Evolutionary conservation across 2,329 filamentous ascomycete genomes (phyloP), one percentile per base, ranked within the genome.

Genomic region (Phaeosphaeriaceae sp.): DNA sequence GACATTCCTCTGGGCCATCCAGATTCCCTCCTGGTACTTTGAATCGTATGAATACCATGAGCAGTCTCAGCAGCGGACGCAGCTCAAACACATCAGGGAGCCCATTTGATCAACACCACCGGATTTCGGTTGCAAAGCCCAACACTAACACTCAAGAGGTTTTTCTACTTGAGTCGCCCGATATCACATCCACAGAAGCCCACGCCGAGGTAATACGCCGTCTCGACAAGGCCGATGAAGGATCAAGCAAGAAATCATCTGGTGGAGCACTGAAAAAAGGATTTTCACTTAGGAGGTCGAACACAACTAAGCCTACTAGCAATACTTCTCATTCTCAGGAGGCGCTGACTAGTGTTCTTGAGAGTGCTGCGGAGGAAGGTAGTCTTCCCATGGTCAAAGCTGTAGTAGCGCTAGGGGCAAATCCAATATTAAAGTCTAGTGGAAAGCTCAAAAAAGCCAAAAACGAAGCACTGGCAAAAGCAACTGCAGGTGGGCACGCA

Each of bases 401-500:
- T 26, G 49, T 56, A 2, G 52, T 61, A 3, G 21, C 37, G 2
- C 44, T 61, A 23, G 52, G 52, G 12, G 52, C 52, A 4, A 44
- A 54, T 32, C 52, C 52, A 17, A 13, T 50, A 2, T 52, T 48
- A 39, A 44, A 48, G 36, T 48, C 56, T 2, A 43, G 33, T 16
- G 21, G 52, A 12, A 56, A 43, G 23, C 28, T 50, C 17, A 61
- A 60, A 37, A 60, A 50, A 20, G 38, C 36, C 6, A 58, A 58
- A 28, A 52, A 61, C n/a, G 56, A 60, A 38, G 58, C 58, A 4
- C 15, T 61, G 5, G 42, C 54, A 18, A 58, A 60, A 23, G 58
- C 58, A 11, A 58, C 56, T 16, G 36, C 50, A 6, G 42, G 39
- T 26, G 58, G 58, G 16, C 51, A 54, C 23, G 47, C 54, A 11